These are phyloP conservation scores for Camelina neglecta DNA, from an alignment of 345 rosid genomes.

Conservation along the genomic window DNA sequence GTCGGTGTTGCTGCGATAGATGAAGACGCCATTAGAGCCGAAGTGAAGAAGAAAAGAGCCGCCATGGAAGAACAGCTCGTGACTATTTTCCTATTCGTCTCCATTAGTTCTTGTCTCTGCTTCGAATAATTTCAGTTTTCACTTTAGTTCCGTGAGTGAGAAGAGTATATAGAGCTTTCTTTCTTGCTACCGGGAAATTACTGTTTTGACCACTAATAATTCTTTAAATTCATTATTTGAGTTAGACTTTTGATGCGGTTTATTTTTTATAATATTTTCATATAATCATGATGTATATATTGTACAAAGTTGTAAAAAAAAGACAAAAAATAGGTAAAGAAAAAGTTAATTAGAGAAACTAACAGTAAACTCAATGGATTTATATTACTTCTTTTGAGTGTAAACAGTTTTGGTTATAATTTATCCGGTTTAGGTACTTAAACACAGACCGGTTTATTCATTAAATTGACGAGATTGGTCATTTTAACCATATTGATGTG, in stretches of 20 bases:
- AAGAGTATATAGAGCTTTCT: conserved; percentile 20
- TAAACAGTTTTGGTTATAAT: neutral
- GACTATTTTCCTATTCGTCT: neutral
- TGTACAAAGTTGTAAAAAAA: neutral
- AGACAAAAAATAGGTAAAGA: neutral
- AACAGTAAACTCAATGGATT: conserved; percentile 31
- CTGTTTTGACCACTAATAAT: conserved; percentile 26
- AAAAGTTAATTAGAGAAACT: neutral
- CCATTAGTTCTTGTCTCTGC: conserved; percentile 43
- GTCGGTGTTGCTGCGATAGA: conserved; percentile 50
- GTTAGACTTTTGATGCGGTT: conserved; percentile 28
- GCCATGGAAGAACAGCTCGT: conserved; percentile 46
- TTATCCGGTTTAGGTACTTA: neutral
- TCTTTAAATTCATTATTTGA: neutral
- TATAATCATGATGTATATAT: neutral
- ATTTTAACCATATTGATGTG: neutral
- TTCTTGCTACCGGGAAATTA: conserved; percentile 20
- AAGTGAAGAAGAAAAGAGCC: conserved; percentile 42
- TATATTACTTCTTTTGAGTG: neutral
- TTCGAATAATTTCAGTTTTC: conserved; percentile 37
- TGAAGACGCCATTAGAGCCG: conserved; percentile 47
- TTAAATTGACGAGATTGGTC: neutral
- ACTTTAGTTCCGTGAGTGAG: conserved; percentile 31
- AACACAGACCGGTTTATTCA: conserved; percentile 31
- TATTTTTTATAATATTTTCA: neutral